Base-by-base conservation (phyloP, 495 filamentous ascomycete genomes). In the Bathelium albidoporum region DNA sequence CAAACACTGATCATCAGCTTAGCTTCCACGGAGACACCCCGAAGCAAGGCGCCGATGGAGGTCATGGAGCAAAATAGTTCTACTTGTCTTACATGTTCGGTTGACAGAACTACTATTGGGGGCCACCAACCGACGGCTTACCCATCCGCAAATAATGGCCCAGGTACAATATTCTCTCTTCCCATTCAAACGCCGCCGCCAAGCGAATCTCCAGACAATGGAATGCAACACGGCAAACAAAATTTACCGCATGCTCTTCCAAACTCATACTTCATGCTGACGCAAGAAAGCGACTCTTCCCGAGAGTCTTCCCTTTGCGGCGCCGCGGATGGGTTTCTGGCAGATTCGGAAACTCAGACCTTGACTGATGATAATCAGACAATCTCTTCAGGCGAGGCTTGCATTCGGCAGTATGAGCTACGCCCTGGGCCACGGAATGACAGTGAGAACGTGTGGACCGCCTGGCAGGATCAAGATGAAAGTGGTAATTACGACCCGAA, bases 391-490 rank as follows among this genome's bases (percentile, higher is more conserved):
- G 34, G 14, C 14, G 34, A 39, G 34, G 34, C 14, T 39, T 39
- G 34, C 34, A 5, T 29, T 24, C 26, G 24, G 20, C 44, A 58
- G 24, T 69, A 69, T 44, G 49, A 55, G 5, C 59, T 69, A 14
- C 64, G 67, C 9, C 67, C 67, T 10, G 62, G 64, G 22, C 52
- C 58, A 1, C 61, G 67, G 28, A 24, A 26, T 16, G 22, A 34
- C 32, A 52, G 32, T 36, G 22, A 49, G 18, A 36, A 14, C 9
- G 64, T 69, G 28, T 41, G n/a, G 22, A 64, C 32, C 59, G 67
- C 69, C 0, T 71, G 69, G 69, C 58, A 66, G 26, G 69, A 71
- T 59, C 10, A 62, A 20, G 69, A 71, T 29, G 61, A 71, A 1
- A 71, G 67, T 18, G 69, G 69, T 10, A 62, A 66, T 52, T 71